phyloP scores from a whole-genome alignment of 2,329 filamentous ascomycete genomes.

The Fusarium sp. region DNA sequence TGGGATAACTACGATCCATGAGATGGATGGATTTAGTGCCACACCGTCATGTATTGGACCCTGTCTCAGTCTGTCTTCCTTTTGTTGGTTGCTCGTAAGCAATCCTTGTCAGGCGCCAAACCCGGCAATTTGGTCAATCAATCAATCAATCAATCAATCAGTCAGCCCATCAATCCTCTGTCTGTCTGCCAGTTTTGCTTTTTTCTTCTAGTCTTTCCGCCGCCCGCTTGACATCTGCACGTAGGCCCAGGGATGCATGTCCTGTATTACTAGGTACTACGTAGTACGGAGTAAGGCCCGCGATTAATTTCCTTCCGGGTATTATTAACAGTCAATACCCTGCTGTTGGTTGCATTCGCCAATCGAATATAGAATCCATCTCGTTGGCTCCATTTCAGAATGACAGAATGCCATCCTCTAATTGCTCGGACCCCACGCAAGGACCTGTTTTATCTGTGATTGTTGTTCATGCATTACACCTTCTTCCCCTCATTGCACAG shows the following conservation, averaged over 20 bases:
- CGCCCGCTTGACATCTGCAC: conserved; percentile 9
- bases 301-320: conserved; percentile 1
- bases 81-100: too few species aligned
- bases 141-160: background rate
- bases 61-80: too few species aligned
- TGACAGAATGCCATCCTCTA: conserved; percentile 9
- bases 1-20: background rate
- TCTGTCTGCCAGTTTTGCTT: too few species aligned
- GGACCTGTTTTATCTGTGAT: background rate
- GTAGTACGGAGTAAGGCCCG: too few species aligned
- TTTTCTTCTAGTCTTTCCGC: background rate
- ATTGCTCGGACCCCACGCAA: conserved; percentile 19
- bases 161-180: too few species aligned
- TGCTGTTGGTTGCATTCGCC: conserved; percentile 27
- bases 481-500: conserved; percentile 23
- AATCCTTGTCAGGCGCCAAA: conserved; percentile 19
- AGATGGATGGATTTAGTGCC: conserved; percentile 12
- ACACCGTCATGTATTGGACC: conserved; percentile 14
- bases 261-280: too few species aligned
- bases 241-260: conserved; percentile 1
- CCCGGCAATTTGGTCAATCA: conserved; percentile 19
- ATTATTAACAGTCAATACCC: background rate
- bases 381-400: background rate
- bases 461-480: background rate
- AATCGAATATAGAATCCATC: conserved; percentile 23